phyloP scores from a whole-genome alignment of 2,329 filamentous ascomycete species.

The Niveomyces coronatus region DNA sequence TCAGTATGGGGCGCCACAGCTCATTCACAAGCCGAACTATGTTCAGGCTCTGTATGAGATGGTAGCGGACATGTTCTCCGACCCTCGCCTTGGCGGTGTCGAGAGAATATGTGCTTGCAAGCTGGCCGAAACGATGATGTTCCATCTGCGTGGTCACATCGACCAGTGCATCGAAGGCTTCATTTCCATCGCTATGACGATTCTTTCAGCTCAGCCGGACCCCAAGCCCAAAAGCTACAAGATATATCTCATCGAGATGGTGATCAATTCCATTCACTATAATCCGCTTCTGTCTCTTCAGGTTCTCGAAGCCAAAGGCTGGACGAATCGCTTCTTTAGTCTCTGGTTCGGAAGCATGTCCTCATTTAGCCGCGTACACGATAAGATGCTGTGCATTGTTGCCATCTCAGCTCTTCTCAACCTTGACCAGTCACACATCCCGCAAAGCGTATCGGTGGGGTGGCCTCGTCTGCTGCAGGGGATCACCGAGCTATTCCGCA shows the following conservation, averaged over 20 bases:
- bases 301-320: constrained; percentile 79
- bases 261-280: constrained; percentile 97
- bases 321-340: constrained; percentile 99
- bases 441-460: constrained; percentile 83
- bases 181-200: constrained; percentile 77
- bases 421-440: constrained; percentile 70
- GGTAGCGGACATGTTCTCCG: constrained; percentile 89
- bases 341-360: constrained; percentile 97
- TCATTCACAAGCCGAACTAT: constrained; percentile 77
- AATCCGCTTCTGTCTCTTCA: constrained; percentile 78
- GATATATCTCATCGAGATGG: constrained; percentile 96
- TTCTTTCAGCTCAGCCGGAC: constrained; percentile 58
- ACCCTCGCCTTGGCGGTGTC: constrained; percentile 84
- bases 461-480: constrained; percentile 88
- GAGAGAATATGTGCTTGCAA: constrained; percentile 97
- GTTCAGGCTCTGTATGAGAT: constrained; percentile 84
- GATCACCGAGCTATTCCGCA: constrained; percentile 84
- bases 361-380: constrained; percentile 84
- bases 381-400: constrained; percentile 96
- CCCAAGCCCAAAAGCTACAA: constrained; percentile 86
- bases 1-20: constrained; percentile 72
- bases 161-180: constrained; percentile 86
- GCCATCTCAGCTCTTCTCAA: constrained; percentile 81
- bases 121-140: constrained; percentile 92
- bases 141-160: constrained; percentile 80